Percentiles rank a stretch among this genome's conserved stretches.
Conservation (phyloP, 1,284 basidiomycete species). For the Phylloboletellus chloephorus region DNA sequence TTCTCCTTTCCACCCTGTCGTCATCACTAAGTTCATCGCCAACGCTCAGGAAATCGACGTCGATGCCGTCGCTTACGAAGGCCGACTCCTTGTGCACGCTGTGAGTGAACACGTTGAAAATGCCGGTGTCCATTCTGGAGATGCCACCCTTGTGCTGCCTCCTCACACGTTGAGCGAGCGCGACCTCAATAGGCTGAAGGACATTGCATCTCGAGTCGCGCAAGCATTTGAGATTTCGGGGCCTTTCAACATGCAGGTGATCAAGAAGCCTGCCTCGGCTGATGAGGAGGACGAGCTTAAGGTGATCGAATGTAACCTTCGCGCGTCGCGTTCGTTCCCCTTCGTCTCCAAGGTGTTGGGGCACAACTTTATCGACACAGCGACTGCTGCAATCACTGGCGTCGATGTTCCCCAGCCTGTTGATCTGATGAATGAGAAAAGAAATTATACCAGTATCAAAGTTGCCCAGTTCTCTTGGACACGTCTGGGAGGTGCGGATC, state of each 20-base stretch:
- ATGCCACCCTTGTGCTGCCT: conserved; percentile 97
- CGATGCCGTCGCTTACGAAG: conserved; percentile 94
- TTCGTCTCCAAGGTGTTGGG: conserved; percentile 99
- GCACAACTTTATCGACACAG: conserved; percentile 94
- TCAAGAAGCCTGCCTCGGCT: conserved; percentile 68
- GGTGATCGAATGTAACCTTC: conserved; percentile 98
- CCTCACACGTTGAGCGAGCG: conserved; percentile 76
- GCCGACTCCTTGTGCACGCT: conserved; percentile 92
- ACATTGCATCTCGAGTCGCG: conserved; percentile 93
- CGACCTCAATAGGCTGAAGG: conserved; percentile 87
- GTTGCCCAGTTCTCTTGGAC: conserved; percentile 99
- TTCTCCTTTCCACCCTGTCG: conserved; percentile 95
- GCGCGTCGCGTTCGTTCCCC: conserved; percentile 97
- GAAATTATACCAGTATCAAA: conserved; percentile 96
- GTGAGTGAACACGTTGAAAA: conserved; percentile 99
- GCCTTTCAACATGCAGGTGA: conserved; percentile 99
- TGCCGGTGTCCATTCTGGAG: conserved; percentile 98
- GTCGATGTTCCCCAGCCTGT: conserved; percentile 87
- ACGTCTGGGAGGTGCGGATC: conserved; percentile 89
- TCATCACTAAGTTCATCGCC: conserved; percentile 98
- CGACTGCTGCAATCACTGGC: conserved; percentile 88
- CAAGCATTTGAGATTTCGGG: conserved; percentile 94
- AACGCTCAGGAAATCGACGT: conserved; percentile 97
- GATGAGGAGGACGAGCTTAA: conserved; percentile 74
- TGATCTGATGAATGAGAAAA: conserved; percentile 88